Evolutionary conservation across 257 asterid species (phyloP).

Genomic region (Mentha longifolia): DNA sequence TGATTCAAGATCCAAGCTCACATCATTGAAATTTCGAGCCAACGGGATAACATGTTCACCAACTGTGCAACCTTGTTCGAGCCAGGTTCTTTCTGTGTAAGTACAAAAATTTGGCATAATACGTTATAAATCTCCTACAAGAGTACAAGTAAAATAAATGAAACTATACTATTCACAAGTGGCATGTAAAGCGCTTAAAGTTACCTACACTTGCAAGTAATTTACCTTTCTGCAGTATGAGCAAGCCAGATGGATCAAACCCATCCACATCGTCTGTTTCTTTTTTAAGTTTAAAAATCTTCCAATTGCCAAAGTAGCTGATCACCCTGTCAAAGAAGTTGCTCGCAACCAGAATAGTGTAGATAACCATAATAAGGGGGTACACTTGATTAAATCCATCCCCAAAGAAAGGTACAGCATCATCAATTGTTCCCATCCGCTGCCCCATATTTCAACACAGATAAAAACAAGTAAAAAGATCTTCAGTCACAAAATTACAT

Average conservation of each 20-base stretch:
- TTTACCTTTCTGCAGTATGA: slow-evolving; percentile 88
- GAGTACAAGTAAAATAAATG: slow-evolving; percentile 12
- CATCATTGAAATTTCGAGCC: slow-evolving; percentile 91
- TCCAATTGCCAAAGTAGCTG: slow-evolving; percentile 94
- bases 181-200: slow-evolving; percentile 1
- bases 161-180: neutral
- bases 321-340: slow-evolving; percentile 88
- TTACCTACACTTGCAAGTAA: slow-evolving; percentile 11
- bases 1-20: slow-evolving; percentile 73
- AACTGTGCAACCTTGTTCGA: slow-evolving; percentile 88
- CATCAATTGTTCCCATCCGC: slow-evolving; percentile 97
- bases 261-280: slow-evolving; percentile 93
- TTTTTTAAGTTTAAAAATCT: slow-evolving; percentile 66
- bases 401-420: slow-evolving; percentile 95
- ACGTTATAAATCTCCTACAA: slow-evolving; percentile 8
- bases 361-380: slow-evolving; percentile 97
- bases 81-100: slow-evolving; percentile 80
- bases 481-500: neutral
- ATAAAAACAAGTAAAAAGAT: slow-evolving; percentile 20
- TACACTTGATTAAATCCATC: slow-evolving; percentile 87
- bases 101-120: slow-evolving; percentile 16
- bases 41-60: slow-evolving; percentile 97
- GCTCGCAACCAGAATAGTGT: slow-evolving; percentile 91
- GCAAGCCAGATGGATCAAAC: slow-evolving; percentile 95
- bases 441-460: slow-evolving; percentile 50